Evolutionary conservation across 345 rosid species (phyloP).

Genomic region (Carallia pectinifolia): DNA sequence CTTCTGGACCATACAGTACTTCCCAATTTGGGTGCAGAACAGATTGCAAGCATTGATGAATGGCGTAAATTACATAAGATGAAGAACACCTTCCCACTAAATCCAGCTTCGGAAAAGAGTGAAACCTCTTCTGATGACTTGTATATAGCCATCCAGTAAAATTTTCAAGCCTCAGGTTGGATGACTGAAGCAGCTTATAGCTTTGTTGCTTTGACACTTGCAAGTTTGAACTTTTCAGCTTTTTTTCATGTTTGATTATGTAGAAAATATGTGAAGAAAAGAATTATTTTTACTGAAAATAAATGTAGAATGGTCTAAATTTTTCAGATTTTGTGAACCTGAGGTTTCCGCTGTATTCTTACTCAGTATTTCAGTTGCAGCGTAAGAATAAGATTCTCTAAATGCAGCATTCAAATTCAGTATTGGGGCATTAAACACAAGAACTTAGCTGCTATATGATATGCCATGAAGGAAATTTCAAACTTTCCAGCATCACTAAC

Average conservation of each 20-base stretch:
- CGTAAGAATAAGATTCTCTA: background rate
- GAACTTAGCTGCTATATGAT: too few species aligned
- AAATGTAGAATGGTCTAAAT: too few species aligned
- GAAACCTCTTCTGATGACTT: constrained; percentile 19
- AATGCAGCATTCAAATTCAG: background rate
- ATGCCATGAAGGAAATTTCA: too few species aligned
- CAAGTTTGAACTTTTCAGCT: background rate
- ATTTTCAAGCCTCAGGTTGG: constrained; percentile 1
- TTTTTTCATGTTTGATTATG: background rate
- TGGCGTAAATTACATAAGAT: constrained; percentile 52
- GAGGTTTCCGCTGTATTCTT: too few species aligned
- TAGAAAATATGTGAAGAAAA: background rate
- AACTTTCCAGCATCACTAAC: background rate
- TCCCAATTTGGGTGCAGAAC: constrained; percentile 41
- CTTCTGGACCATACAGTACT: constrained; percentile 41
- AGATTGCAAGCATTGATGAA: constrained; percentile 51
- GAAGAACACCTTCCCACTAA: constrained; percentile 9
- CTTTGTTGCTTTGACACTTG: too few species aligned
- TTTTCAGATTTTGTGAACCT: too few species aligned
- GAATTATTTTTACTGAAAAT: background rate
- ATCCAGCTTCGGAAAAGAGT: constrained; percentile 18
- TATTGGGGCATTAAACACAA: too few species aligned
- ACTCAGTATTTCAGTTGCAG: background rate
- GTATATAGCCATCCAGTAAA: constrained; percentile 30
- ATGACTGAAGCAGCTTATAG: too few species aligned